phyloP scores from a whole-genome alignment of 495 filamentous ascomycete species.

The Jackrogersella minutella region DNA sequence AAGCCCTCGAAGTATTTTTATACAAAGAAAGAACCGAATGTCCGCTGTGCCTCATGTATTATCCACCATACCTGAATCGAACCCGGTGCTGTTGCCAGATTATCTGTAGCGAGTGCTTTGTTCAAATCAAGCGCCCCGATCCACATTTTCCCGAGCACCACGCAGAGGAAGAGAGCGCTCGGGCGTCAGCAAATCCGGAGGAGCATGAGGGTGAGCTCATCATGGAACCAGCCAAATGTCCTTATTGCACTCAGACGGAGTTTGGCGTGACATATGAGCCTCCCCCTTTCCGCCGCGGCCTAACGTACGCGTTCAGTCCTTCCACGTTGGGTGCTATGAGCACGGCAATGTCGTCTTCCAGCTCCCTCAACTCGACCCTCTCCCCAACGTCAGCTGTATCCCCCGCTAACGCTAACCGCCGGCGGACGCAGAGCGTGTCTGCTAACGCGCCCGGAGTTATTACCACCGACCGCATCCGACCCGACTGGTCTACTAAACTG shows the following conservation, averaged over 20 bases:
- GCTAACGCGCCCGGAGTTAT: conserved; percentile 82
- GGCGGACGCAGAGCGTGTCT: conserved; percentile 83
- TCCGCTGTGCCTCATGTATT: conserved; percentile 95
- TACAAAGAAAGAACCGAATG: conserved; percentile 93
- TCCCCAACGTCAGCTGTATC: conserved; percentile 50
- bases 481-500: conserved; percentile 93
- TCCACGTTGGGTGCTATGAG: conserved; percentile 52
- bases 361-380: conserved; percentile 59
- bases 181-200: conserved; percentile 51
- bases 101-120: conserved; percentile 98
- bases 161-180: conserved; percentile 60
- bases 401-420: conserved; percentile 53
- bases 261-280: conserved; percentile 93
- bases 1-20: conserved; percentile 86
- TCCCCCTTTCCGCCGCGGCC: conserved; percentile 85
- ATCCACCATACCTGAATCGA: conserved; percentile 94
- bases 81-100: conserved; percentile 96
- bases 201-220: conserved; percentile 74
- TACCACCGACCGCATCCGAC: conserved; percentile 88
- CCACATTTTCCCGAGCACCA: conserved; percentile 94
- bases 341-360: conserved; percentile 74
- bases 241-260: conserved; percentile 93
- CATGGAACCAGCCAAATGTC: conserved; percentile 91
- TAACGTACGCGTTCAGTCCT: conserved; percentile 68
- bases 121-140: conserved; percentile 97